Evolutionary conservation across 2,329 filamentous ascomycete species (phyloP).

Genomic region (Paramyrothecium roridum): DNA sequence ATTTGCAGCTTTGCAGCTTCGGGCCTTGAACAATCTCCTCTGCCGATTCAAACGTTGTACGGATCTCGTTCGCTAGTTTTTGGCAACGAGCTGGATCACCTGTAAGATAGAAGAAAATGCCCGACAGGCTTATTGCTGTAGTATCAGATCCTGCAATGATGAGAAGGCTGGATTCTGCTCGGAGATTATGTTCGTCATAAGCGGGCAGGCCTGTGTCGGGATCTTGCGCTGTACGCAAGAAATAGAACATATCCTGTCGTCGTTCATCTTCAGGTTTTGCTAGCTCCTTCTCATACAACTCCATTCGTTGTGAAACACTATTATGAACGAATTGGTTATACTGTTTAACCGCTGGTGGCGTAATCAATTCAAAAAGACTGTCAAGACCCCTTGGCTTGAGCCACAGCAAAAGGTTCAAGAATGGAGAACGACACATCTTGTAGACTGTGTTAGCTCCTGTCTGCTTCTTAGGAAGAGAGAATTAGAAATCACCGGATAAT

Average conservation of each 20-base stretch:
- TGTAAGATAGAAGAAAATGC: not conserved
- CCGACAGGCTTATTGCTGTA: not conserved
- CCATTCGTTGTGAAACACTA: not conserved
- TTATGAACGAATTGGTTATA: not conserved
- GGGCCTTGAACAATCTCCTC: not conserved
- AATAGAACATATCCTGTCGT: constrained; percentile 5
- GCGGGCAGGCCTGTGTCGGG: constrained; percentile 2
- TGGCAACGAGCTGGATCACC: not conserved
- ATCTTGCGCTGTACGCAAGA: not conserved
- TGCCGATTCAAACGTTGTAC: not conserved
- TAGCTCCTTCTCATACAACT: not conserved
- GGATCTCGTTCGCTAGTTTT: not conserved
- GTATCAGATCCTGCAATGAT: constrained; percentile 2
- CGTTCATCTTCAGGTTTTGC: constrained; percentile 2
- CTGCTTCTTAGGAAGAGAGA: not conserved
- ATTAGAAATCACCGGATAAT: not conserved
- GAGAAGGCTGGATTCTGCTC: constrained; percentile 1
- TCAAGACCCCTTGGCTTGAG: constrained; percentile 7
- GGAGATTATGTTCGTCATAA: not conserved
- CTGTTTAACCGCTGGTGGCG: not conserved
- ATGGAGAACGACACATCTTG: constrained; percentile 3
- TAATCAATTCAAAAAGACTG: not conserved
- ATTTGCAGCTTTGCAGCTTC: not conserved
- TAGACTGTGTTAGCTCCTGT: not conserved
- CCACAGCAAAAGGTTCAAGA: constrained; percentile 3